Percentiles rank a stretch among this genome's conserved stretches.
These are phyloP conservation scores for Protea cynaroides DNA, from an alignment of 164 flowering plant genomes.

Conservation along the genomic window DNA sequence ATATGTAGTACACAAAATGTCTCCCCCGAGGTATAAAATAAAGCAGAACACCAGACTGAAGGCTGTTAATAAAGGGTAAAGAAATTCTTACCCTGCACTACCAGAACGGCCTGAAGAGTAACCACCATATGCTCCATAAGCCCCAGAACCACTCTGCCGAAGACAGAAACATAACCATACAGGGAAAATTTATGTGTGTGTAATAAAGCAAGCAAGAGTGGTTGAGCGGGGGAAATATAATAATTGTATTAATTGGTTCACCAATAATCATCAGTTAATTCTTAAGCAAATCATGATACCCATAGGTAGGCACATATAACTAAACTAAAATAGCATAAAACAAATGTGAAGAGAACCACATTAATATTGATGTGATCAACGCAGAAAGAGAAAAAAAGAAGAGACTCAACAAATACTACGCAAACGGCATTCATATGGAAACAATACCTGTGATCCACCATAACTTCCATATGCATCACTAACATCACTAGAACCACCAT, in stretches of 20 bases:
- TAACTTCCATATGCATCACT: slow-evolving; percentile 59
- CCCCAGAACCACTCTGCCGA: slow-evolving; percentile 36
- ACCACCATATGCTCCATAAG: slow-evolving; percentile 1
- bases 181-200: too few species aligned
- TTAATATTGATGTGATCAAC: too few species aligned
- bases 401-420: not conserved
- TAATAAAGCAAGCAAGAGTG: too few species aligned
- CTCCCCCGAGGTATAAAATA: too few species aligned
- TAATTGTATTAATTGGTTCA: not conserved
- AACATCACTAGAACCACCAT: slow-evolving; percentile 65
- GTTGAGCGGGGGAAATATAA: too few species aligned
- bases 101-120: slow-evolving; percentile 53
- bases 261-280: not conserved
- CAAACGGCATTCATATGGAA: not conserved
- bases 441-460: slow-evolving; percentile 57
- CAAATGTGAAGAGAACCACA: too few species aligned
- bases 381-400: not conserved
- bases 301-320: too few species aligned
- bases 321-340: too few species aligned
- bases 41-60: too few species aligned
- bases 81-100: slow-evolving; percentile 50
- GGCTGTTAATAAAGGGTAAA: not conserved
- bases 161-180: not conserved
- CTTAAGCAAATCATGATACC: too few species aligned
- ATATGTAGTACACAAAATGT: too few species aligned